Conservation (phyloP, 257 asterid genomes). For the Solanum lycopersicoides region DNA sequence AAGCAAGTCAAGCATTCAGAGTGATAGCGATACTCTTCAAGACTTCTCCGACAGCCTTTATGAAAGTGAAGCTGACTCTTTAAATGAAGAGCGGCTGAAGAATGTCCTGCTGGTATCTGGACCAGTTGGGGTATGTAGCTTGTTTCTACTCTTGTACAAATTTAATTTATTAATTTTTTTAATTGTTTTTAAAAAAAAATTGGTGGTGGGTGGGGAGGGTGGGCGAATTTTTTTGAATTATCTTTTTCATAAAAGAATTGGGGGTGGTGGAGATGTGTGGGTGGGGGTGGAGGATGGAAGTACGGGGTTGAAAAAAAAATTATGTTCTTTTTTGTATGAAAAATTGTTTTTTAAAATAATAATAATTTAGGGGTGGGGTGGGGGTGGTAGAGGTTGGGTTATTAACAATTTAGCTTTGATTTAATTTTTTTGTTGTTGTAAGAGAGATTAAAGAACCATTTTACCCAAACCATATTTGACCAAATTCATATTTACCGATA, state of each 20-base stretch:
- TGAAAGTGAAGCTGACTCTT: conserved; percentile 51
- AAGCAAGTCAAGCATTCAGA: conserved; percentile 22
- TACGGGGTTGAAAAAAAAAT: not conserved
- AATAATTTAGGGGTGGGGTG: not conserved
- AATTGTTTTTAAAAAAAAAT: no score
- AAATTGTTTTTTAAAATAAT: no score
- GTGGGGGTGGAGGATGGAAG: not conserved
- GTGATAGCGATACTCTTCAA: conserved; percentile 14
- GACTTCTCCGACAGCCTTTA: conserved; percentile 33
- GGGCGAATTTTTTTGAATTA: not conserved
- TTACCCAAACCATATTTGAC: not conserved
- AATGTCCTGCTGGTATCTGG: conserved; percentile 88
- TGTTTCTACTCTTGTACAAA: not conserved
- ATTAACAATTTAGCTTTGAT: no score
- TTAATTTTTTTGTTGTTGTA: not conserved
- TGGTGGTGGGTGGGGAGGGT: not conserved
- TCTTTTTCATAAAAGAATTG: not conserved
- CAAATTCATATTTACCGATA: no score
- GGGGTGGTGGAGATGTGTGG: not conserved
- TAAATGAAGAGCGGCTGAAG: conserved; percentile 42
- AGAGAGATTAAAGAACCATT: not conserved
- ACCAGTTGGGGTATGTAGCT: conserved; percentile 86
- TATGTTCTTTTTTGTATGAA: not conserved
- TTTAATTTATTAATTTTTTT: no score
- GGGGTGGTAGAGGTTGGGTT: not conserved